Evolutionary conservation across 768 basidiomycete species (phyloP).

Genomic region (Nidularia pulvinata): DNA sequence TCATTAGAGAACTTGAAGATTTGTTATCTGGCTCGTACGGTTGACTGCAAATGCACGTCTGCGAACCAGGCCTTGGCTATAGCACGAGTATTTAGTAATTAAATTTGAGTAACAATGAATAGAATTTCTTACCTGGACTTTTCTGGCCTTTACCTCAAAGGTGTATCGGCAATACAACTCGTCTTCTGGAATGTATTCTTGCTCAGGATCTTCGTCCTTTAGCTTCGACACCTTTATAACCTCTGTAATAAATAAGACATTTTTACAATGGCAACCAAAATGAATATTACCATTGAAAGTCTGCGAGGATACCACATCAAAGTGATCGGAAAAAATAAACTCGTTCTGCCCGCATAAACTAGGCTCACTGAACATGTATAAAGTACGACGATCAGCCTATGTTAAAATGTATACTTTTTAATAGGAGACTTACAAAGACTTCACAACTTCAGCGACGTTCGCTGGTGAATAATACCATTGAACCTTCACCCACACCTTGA

Average conservation of each 20-base stretch:
- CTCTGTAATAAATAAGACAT: constrained; percentile 20
- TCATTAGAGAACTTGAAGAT: constrained; percentile 29
- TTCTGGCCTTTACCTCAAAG: constrained; percentile 27
- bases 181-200: constrained; percentile 32
- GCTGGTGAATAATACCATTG: constrained; percentile 55
- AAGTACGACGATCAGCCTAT: background rate
- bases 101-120: background rate
- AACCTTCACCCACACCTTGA: constrained; percentile 51
- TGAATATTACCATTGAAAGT: constrained; percentile 41
- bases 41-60: constrained; percentile 41
- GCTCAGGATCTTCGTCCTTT: constrained; percentile 34
- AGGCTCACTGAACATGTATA: constrained; percentile 26
- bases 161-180: constrained; percentile 49
- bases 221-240: constrained; percentile 28
- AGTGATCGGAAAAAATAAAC: constrained; percentile 45
- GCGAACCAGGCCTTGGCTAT: constrained; percentile 39
- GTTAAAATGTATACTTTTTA: too few species aligned
- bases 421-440: constrained; percentile 44
- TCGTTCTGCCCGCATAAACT: constrained; percentile 43
- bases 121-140: constrained; percentile 29
- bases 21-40: constrained; percentile 44
- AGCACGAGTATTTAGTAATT: background rate
- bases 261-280: background rate
- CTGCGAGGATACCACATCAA: constrained; percentile 42
- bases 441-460: constrained; percentile 42